These are phyloP conservation scores for Coniella lustricola DNA, from an alignment of 2,329 filamentous ascomycete genomes.

Conservation along the genomic window DNA sequence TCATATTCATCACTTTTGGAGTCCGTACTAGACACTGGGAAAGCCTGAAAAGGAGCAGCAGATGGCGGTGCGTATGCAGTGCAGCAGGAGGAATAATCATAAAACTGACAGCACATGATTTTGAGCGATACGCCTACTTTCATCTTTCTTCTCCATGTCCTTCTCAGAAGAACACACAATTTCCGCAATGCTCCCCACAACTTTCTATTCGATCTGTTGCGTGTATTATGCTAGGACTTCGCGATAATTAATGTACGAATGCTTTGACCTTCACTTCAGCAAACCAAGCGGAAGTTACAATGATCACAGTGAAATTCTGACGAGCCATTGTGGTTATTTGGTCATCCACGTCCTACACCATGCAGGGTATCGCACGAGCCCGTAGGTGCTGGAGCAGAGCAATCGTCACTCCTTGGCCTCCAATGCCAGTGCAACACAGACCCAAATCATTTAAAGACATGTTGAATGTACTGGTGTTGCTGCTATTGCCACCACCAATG, in stretches of 20 bases:
- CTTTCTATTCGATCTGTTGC: too few species aligned
- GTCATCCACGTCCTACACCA: background rate
- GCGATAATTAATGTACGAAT: too few species aligned
- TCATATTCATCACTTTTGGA: conserved; percentile 4
- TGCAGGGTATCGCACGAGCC: background rate
- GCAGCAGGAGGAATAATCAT: conserved; percentile 11
- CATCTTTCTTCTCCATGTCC: background rate
- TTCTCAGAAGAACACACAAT: background rate
- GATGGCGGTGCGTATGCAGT: background rate
- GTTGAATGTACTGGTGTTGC: conserved; percentile 4
- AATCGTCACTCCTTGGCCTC: background rate
- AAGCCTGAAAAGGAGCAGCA: too few species aligned
- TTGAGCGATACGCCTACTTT: too few species aligned
- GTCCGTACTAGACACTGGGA: background rate
- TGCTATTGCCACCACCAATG: background rate
- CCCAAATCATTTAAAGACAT: conserved; percentile 9
- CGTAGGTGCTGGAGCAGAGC: background rate
- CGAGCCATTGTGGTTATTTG: background rate
- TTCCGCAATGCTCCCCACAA: too few species aligned
- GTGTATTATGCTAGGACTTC: too few species aligned
- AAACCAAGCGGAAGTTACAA: conserved; percentile 5
- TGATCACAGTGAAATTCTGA: conserved; percentile 3
- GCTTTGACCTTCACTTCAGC: background rate
- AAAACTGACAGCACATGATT: conserved; percentile 6
- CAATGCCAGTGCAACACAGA: background rate